A percentile compares a stretch with the other conserved stretches of the same genome.
Evolutionary conservation across 1,284 basidiomycete species (phyloP).

Genomic region (Blastosporella zonata): DNA sequence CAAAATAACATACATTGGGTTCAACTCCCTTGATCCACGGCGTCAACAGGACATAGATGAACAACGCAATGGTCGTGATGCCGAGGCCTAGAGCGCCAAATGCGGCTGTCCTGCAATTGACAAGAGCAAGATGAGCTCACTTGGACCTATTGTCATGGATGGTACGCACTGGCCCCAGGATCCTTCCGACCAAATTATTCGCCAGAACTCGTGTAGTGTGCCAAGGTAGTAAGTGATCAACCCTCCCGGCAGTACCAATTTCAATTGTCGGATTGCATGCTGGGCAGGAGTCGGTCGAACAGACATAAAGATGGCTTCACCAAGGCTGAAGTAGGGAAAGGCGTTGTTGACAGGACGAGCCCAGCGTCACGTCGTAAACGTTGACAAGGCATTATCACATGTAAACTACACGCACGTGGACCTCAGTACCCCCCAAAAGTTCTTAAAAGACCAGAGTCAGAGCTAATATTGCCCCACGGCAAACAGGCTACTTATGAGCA

Average conservation of each 20-base stretch:
- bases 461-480: no score
- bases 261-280: constrained; percentile 64
- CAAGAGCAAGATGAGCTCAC: not conserved
- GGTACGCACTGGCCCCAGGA: constrained; percentile 51
- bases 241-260: constrained; percentile 68
- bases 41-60: constrained; percentile 65
- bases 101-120: constrained; percentile 44
- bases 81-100: constrained; percentile 49
- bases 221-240: constrained; percentile 57
- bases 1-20: constrained; percentile 55
- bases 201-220: constrained; percentile 49
- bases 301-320: constrained; percentile 14
- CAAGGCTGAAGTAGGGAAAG: not conserved
- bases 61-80: constrained; percentile 58
- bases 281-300: constrained; percentile 20
- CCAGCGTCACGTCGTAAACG: not conserved
- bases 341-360: not conserved
- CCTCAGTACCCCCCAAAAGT: no score
- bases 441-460: no score
- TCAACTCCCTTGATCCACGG: constrained; percentile 62
- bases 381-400: constrained; percentile 16
- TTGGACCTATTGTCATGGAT: not conserved
- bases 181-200: constrained; percentile 34
- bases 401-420: not conserved
- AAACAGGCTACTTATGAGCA: no score